These are phyloP conservation scores for Leishmania braziliensis DNA, from an alignment of 208 protist genomes.

Conservation along the genomic window DNA sequence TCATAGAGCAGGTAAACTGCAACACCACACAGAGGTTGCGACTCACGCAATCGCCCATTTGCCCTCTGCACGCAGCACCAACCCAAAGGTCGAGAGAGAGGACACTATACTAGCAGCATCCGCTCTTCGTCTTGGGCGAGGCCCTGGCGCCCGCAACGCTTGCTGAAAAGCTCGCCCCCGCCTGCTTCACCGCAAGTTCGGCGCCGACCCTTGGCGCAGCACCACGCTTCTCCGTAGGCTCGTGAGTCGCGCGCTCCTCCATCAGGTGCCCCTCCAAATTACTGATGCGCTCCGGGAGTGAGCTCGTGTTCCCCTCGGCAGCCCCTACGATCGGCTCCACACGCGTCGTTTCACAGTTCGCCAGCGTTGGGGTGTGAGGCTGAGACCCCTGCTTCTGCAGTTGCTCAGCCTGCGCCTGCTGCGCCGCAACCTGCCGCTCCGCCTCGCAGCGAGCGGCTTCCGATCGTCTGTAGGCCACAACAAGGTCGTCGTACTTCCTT, in stretches of 20 bases:
- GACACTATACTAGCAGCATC: constrained; percentile 32
- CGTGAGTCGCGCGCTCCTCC: constrained; percentile 10
- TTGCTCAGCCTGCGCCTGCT: constrained; percentile 10
- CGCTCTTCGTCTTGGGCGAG: constrained; percentile 39
- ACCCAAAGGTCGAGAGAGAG: background rate
- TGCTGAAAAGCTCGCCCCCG: constrained; percentile 1
- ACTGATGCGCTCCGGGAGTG: constrained; percentile 22
- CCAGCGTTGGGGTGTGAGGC: background rate
- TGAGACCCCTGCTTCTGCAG: constrained; percentile 9
- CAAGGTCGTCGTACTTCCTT: constrained; percentile 23
- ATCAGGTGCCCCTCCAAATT: constrained; percentile 12
- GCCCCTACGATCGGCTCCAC: constrained; percentile 10
- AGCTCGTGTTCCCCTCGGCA: background rate
- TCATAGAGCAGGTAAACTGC: background rate
- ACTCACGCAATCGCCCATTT: background rate
- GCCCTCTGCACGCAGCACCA: background rate
- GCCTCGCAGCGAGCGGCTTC: constrained; percentile 15
- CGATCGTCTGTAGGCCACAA: constrained; percentile 5
- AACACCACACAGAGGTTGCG: background rate
- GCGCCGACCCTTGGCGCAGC: background rate
- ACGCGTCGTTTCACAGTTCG: background rate
- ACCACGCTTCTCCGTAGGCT: constrained; percentile 18
- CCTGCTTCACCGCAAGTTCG: background rate
- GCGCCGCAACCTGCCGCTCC: constrained; percentile 25
- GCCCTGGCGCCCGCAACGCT: constrained; percentile 2